Evolutionary conservation across 352 stramenopile genomes (phyloP), one percentile per base, ranked within the genome.

Genomic region (Pythium aquatile): DNA sequence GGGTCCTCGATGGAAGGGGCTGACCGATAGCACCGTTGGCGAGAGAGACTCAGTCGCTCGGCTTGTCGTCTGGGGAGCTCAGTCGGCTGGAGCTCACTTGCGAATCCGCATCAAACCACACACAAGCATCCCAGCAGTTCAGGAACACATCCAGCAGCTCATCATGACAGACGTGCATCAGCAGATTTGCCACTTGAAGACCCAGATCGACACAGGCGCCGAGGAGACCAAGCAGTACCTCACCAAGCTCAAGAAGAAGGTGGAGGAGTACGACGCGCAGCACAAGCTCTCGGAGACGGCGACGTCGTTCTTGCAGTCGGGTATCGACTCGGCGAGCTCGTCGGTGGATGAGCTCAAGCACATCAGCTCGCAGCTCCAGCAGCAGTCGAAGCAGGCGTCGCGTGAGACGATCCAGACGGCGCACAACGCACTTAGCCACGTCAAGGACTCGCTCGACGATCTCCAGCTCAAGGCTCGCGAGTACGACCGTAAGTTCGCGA

Each of bases 401-500:
- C 62, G 83, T 29, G 63, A 79, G 47, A 74, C 72, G 30, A 72
- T 90, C 37, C 60, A 78, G 14, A 68, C 76, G 16, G 80, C 79
- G 2, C 59, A 87, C 28, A 68, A 79, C 17, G 69, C 77, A 37
- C 77, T 91, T 33, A 16, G 62, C 8, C 56, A 77, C 47, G 63
- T 77, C 49, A 72, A 73, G 58, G 40, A 74, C 29, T 73, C 84
- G 39, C 74, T 81, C 14, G 65, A 85, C 1, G 67, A 66, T 10
- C 65, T 91, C 9, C 72, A 88, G 68, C 49, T 74, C 24, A 71
- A 76, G 65, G 80, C 83, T 0, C 58, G 76, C 8, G 70, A 68
- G 6, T 91, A 88, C 55, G 83, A 90, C 65, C 26, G 70, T 47
- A 91, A 91, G 70, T 87, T 85, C 49, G 32, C 66, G 5, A 59